phyloP scores from a whole-genome alignment of 176 grass and related monocot genomes.

The Echinochloa phyllopogon region DNA sequence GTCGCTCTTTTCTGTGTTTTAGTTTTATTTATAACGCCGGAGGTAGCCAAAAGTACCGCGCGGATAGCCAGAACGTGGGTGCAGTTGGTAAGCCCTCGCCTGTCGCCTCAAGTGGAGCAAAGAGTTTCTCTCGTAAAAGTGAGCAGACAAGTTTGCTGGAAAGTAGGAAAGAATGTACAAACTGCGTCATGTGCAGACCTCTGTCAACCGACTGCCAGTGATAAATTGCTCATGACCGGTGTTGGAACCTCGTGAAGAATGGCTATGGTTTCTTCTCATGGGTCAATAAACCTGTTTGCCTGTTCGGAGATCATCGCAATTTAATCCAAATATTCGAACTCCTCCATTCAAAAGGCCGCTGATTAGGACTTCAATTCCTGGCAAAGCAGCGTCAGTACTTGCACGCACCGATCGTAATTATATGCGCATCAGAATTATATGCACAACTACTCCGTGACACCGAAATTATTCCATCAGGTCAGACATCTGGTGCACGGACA shows the following conservation, averaged over 20 bases:
- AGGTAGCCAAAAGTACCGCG: no score
- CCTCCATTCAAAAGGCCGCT: background rate
- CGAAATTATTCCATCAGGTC: background rate
- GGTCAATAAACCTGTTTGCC: background rate
- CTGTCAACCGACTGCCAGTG: background rate
- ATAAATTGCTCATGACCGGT: background rate
- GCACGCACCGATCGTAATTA: background rate
- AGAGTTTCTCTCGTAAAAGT: background rate
- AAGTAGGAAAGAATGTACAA: background rate
- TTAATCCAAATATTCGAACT: conserved; percentile 13
- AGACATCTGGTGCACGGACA: background rate
- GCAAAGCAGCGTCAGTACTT: background rate
- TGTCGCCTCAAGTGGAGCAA: no score
- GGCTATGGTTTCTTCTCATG: background rate
- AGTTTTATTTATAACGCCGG: no score
- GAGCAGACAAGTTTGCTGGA: background rate
- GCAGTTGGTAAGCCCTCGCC: no score
- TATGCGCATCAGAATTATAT: background rate
- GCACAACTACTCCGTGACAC: background rate
- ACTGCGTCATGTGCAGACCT: background rate
- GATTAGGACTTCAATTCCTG: background rate
- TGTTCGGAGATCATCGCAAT: background rate
- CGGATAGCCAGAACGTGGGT: no score
- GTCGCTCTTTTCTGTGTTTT: no score
- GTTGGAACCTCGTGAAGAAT: background rate